Base-by-base conservation (phyloP, 495 filamentous ascomycete species). In the Parathielavia appendiculata region DNA sequence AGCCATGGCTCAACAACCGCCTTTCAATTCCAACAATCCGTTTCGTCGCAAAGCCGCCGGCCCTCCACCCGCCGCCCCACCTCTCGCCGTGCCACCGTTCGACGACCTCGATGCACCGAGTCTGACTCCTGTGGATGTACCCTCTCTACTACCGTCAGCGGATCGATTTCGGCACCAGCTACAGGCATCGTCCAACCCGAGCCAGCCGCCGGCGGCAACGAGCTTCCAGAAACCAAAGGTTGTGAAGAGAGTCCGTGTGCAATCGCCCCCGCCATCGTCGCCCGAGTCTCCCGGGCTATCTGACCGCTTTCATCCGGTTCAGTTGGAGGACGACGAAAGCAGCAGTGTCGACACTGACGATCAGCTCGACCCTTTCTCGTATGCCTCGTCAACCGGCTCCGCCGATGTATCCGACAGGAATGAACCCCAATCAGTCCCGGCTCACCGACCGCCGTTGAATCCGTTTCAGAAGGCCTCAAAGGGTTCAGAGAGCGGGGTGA, bases 231-330 rank as follows among this genome's bases (percentile, higher is more conserved):
- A 73, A 50, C 61, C 68, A 41, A 79, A 81, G 62, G 66, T 77
- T 5, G 68, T 76, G 3, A 83, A 83, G 66, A 81, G 72, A 60
- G 80, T 83, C 26, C 75, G 79, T 51, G 79, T 83, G 2, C 79
- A 81, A 62, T 81, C 79, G 34, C 80, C 80, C 34, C 80, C 79
- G 52, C 78, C 80, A 1, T 75, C 74, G 12, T 77, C 75, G 14
- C 78, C 77, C 56, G 76, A 79, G 48, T 71, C 69, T 20, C 69
- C 68, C 19, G 71, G 64, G 26, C 56, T 40, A 32, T 59, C 66
- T 54, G 70, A 73, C 56, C 57, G 63, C 36, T 74, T 70, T 59
- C 69, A 71, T 10, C 61, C 72, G 4, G 64, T 57, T 12, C 62
- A 59, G 23, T 61, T 67, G n/a, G 50, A 59, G 32, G 53, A 63